Evolutionary conservation across 2,329 filamentous ascomycete genomes (phyloP), one percentile per base, ranked within the genome.

Genomic region (Penicillium sclerotiorum): DNA sequence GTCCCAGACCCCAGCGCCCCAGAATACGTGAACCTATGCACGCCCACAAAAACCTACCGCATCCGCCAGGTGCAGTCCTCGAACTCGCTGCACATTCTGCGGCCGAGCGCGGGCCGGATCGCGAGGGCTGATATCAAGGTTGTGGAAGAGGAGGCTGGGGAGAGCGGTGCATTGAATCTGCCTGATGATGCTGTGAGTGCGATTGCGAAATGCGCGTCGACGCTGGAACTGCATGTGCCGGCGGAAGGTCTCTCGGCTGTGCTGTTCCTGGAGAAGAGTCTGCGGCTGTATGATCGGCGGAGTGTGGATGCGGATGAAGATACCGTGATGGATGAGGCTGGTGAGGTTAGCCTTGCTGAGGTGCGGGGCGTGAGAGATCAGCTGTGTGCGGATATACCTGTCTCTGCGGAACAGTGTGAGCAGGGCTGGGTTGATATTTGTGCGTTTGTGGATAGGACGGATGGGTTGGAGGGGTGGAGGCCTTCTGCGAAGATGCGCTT

Each of bases 61-160:
- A 69, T 86, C 44, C 82, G 82, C 58, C 83, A 86, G 66, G 83
- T 86, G 45, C 82, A 84, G 58, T 85, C 83, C 13, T 86, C 83
- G 21, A 87, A 87, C 58, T 82, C 80, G 28, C 73, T 86, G 48
- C 81, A 82, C 65, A 63, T 86, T 30, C 70, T 81, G 20, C 71
- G 71, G 42, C 75, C 77, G 4, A 74, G 73, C 48, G 61, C 67
- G 18, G 63, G 65, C 55, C 56, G 57, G 2, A 65, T 60, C 21
- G 58, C 56, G 8, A 51, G 56, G 9, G 62, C 55, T 7, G 65
- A 67, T 38, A 62, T 67, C 59, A 65, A 61, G 32, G 55, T 63
- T 40, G 57, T 67, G 15, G 60, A 56, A 43, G 52, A 52, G 15
- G 57, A 58, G 13, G 52, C 48, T n/a, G 53, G 50, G 8, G 58